Percentiles rank a stretch among this genome's conserved stretches.
Conservation (phyloP, 192 early-diverging fungal species). For the Thoreauomyces humboldtii region DNA sequence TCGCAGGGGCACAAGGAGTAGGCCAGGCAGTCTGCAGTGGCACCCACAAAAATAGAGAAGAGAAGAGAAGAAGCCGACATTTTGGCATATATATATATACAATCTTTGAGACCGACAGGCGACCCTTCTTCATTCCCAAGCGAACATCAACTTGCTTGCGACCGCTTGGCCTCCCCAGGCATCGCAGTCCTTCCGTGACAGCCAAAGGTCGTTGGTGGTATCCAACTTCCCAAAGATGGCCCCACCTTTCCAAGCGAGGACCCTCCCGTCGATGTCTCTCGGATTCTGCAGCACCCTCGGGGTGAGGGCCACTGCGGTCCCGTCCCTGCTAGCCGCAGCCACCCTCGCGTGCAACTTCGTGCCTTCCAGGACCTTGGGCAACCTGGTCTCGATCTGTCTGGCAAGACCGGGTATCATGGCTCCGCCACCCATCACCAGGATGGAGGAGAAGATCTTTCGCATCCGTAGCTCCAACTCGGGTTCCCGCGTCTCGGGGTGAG, state of each 20-base stretch:
- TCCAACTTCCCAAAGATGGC: conserved; percentile 78
- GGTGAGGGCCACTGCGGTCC: conserved; percentile 20
- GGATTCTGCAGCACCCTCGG: conserved; percentile 65
- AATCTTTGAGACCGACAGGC: too few species aligned
- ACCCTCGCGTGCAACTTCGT: conserved; percentile 19
- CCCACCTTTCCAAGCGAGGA: conserved; percentile 87
- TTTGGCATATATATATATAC: too few species aligned
- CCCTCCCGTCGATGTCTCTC: conserved; percentile 76
- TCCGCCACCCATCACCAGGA: conserved; percentile 85
- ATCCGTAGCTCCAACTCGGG: conserved; percentile 65
- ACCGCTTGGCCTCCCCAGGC: conserved; percentile 15
- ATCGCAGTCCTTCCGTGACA: conserved; percentile 69
- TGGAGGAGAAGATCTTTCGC: conserved; percentile 69
- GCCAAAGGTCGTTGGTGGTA: conserved; percentile 76
- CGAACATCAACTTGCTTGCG: conserved; percentile 20
- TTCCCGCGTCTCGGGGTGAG: conserved; percentile 4
- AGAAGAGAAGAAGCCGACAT: too few species aligned
- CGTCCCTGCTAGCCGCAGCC: conserved; percentile 51
- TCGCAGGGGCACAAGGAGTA: too few species aligned
- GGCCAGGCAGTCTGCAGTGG: too few species aligned
- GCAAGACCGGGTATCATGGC: conserved; percentile 68
- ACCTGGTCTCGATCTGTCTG: conserved; percentile 58
- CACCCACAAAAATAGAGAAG: too few species aligned
- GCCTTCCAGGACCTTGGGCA: not conserved
- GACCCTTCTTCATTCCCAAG: conserved; percentile 24